These are phyloP conservation scores for Knufia petricola DNA, from an alignment of 2,329 filamentous ascomycete genomes.

Conservation along the genomic window DNA sequence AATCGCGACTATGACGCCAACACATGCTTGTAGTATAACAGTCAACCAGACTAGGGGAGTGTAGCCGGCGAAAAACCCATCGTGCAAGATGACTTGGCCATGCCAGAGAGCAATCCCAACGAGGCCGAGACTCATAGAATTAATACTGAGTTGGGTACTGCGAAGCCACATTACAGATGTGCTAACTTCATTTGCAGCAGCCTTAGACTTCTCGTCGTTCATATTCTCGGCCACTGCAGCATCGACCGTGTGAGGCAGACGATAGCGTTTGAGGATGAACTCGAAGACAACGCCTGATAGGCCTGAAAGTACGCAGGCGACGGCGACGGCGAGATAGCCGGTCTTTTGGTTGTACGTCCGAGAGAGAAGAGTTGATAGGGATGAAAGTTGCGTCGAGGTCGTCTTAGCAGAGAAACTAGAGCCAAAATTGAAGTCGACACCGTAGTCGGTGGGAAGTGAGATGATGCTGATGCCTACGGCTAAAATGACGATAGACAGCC, in stretches of 20 bases:
- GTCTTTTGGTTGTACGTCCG: constrained; percentile 44
- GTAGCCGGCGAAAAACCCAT: constrained; percentile 91
- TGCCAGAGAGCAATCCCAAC: constrained; percentile 81
- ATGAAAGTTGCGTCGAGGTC: neutral
- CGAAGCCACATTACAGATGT: constrained; percentile 80
- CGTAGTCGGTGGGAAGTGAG: constrained; percentile 46
- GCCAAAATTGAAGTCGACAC: constrained; percentile 40
- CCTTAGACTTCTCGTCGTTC: too few species aligned
- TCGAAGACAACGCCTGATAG: constrained; percentile 62
- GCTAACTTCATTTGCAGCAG: too few species aligned
- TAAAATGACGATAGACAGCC: constrained; percentile 71
- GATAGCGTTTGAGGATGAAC: constrained; percentile 68
- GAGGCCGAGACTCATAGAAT: constrained; percentile 79
- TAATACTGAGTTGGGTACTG: constrained; percentile 88
- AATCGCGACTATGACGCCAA: constrained; percentile 73
- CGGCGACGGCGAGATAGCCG: constrained; percentile 54
- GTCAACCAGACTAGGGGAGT: constrained; percentile 84
- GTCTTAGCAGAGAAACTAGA: too few species aligned
- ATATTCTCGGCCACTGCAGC: too few species aligned
- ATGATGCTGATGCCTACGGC: constrained; percentile 64
- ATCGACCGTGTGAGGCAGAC: too few species aligned
- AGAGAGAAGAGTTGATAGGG: constrained; percentile 27
- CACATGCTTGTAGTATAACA: constrained; percentile 69
- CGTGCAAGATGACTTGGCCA: constrained; percentile 66
- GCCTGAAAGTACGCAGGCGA: constrained; percentile 71